Evolutionary conservation across 73 alveolate species (phyloP).

Genomic region (Stentor roeselii): DNA sequence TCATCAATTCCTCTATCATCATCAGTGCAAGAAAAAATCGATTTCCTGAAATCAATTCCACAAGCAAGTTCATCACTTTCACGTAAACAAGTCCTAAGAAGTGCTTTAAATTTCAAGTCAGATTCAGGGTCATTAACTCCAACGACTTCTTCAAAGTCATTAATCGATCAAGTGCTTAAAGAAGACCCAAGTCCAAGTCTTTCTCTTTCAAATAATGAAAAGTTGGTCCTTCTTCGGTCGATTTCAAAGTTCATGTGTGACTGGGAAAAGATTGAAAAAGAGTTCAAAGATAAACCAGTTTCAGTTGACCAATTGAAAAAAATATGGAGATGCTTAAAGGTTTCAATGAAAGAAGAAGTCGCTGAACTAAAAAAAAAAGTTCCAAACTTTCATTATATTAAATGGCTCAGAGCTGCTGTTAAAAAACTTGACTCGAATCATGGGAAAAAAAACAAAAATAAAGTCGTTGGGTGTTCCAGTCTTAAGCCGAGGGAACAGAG

Average conservation of each 20-base stretch:
- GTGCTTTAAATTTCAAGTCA: not conserved
- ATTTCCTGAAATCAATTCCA: not conserved
- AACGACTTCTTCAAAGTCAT: too few relatives aligned
- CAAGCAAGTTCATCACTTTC: not conserved
- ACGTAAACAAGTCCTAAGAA: not conserved
- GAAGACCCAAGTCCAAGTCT: not conserved
- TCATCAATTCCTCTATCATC: not conserved
- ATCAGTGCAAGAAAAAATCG: not conserved
- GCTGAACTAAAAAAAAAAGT: not conserved
- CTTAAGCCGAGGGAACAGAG: not conserved
- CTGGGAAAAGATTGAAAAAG: conserved; percentile 19
- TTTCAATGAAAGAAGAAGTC: conserved; percentile 19
- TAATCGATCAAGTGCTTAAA: not conserved
- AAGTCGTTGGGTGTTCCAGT: not conserved
- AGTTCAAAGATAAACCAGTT: conserved; percentile 16
- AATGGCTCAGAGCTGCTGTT: conserved; percentile 27
- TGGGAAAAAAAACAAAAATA: conserved; percentile 18
- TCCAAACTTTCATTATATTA: not conserved
- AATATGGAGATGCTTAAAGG: conserved; percentile 18
- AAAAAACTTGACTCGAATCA: not conserved
- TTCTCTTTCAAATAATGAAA: not conserved
- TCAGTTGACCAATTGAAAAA: not conserved
- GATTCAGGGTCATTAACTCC: too few relatives aligned
- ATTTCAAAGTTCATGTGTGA: not conserved
- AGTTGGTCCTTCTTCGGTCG: not conserved